Evolutionary conservation across 2,329 filamentous ascomycete genomes (phyloP), one percentile per base, ranked within the genome.

Genomic region (Penicillium sumatraense): DNA sequence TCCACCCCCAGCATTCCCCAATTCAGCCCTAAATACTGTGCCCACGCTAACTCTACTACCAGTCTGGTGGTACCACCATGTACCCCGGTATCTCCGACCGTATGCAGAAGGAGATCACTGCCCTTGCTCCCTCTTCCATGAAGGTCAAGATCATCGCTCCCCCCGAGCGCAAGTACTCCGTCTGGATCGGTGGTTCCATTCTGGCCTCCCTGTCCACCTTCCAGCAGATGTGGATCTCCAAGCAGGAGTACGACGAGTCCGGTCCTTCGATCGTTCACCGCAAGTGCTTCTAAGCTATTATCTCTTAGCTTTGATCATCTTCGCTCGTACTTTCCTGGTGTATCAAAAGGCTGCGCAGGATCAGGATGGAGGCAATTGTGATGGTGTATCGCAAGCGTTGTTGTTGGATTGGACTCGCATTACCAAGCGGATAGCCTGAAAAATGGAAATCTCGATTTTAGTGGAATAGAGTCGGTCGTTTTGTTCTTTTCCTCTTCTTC

Each of bases 211-310:
- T 99, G 75, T 99, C 95, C 71, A 99, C 95, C 82, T 99, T 99
- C 93, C 95, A 99, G 87, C 95, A 99, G 86, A 99, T 99, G 95
- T 99, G 95, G 95, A 98, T 99, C 89, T 99, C 95, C 75, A 99
- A 99, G 92, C 95, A 99, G 86, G 93, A 98, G 87, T 98, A 98
- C 89, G 95, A 99, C 86, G 95, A 98, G 91, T 95, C 89, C 81
- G 93, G 93, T 83, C 95, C 93, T 74, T 97, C 93, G 76, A 98
- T 98, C 78, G 93, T 98, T 75, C 93, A 98, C 90, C 91, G 93
- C 89, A 98, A 97, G 91, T 97, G 93, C 91, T 97, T 97, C 90
- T 97, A 96, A 96, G 89, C 58, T 59, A 47, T 40, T 59, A 47
- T 35, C 56, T 60, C 35, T 47, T 29, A 46, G 52, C 61, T 57